Evolutionary conservation across 2,329 filamentous ascomycete species (phyloP), one percentile per base, ranked within the genome.

Genomic region (Diaporthe eres): DNA sequence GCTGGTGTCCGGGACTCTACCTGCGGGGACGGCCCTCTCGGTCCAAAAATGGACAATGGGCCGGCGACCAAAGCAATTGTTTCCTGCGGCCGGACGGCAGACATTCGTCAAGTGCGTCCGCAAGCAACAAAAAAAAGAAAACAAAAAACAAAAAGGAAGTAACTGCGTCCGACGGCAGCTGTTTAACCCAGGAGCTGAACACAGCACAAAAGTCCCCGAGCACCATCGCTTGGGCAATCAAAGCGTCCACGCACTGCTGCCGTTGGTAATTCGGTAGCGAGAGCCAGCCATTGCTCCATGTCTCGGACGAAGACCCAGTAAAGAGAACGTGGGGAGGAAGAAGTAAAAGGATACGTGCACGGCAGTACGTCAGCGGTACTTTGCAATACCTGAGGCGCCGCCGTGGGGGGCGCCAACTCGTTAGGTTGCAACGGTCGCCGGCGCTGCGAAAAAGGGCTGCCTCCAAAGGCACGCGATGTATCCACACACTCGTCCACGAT

Each of bases 291-390:
- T 49, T 47, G 25, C 53, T 17, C 47, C 39, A 51, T 71, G 71
- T 68, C 71, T 76, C 74, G 61, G 74, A 51, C 60, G 34, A 63
- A 37, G 42, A 37, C 42, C 73, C 65, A 42, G 57, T 72, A 58
- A 37, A 42, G 60, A 63, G 28, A 74, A 57, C 51, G 61, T 58
- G 60, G 49, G 39, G n/a, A 25, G 31, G 49, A 47, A 70, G 28
- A 34, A 74, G 53, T 44, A 51, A 55, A 34, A 37, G 22, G 19
- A 51, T 31, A 42, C 49, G 42, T 12, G 49, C 49, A 55, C 49
- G 13, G 65, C 22, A 70, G 65, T 70, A 70, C 65, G 65, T 51
- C 34, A 55, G 49, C n/a, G 49, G 37, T 63, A 51, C 39, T 63
- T 60, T 22, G 44, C 42, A 49, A 34, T 49, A 44, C 57, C 44